Percentiles rank a stretch among this genome's conserved stretches.
Evolutionary conservation across 148 eudicot species (phyloP).

Genomic region (Suaeda aralocaspica): DNA sequence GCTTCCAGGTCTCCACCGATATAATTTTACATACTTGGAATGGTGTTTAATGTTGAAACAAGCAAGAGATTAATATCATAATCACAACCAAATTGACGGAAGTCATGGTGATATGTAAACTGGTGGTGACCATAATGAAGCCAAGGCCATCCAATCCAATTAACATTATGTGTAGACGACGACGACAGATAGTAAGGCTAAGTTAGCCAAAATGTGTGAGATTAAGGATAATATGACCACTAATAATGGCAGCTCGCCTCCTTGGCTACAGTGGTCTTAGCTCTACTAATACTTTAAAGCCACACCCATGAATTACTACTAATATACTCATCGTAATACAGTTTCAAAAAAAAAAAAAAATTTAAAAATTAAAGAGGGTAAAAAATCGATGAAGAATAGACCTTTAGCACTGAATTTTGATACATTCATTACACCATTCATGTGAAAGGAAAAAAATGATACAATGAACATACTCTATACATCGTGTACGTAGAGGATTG

Average conservation of each 20-base stretch:
- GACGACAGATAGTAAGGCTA: slow-evolving; percentile 75
- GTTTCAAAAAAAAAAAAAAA: neutral
- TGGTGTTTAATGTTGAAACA: slow-evolving; percentile 19
- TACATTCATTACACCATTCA: no score
- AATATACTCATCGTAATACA: neutral
- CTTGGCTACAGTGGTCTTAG: slow-evolving; percentile 81
- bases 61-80: slow-evolving; percentile 12
- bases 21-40: slow-evolving; percentile 48
- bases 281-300: slow-evolving; percentile 35
- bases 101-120: neutral
- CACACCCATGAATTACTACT: slow-evolving; percentile 24
- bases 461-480: no score
- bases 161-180: slow-evolving; percentile 40
- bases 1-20: slow-evolving; percentile 59
- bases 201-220: slow-evolving; percentile 57
- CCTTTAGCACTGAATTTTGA: no score
- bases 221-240: slow-evolving; percentile 49
- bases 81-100: slow-evolving; percentile 4
- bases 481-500: no score
- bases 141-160: slow-evolving; percentile 20
- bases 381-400: no score
- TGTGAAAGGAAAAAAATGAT: neutral
- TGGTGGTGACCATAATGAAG: slow-evolving; percentile 16
- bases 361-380: neutral
- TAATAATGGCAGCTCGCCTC: slow-evolving; percentile 40